Evolutionary conservation across 352 stramenopile species (phyloP).

Genomic region (Chrysophaeum taylorii): DNA sequence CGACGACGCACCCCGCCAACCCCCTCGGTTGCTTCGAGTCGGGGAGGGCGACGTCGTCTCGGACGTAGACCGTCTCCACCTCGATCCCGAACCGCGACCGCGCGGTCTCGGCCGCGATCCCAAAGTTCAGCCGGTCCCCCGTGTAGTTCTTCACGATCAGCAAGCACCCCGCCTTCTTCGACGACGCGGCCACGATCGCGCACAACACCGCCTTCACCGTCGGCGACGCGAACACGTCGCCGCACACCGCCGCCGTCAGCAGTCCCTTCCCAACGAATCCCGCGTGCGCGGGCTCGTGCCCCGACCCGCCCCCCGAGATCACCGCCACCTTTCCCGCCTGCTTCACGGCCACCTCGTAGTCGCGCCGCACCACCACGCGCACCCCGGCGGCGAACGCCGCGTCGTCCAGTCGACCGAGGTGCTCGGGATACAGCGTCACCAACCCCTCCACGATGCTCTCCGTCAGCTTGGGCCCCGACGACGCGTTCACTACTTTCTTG

Average conservation of each 20-base stretch:
- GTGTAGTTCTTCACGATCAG: slow-evolving; percentile 99
- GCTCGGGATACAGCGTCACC: slow-evolving; percentile 47
- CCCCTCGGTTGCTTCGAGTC: slow-evolving; percentile 78
- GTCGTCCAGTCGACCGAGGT: slow-evolving; percentile 38
- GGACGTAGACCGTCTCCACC: slow-evolving; percentile 86
- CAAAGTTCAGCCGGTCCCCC: slow-evolving; percentile 96
- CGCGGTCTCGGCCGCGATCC: slow-evolving; percentile 86
- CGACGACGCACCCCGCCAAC: slow-evolving; percentile 85
- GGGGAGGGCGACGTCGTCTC: slow-evolving; percentile 75
- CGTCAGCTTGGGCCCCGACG: slow-evolving; percentile 31
- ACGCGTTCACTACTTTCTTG: slow-evolving; percentile 55
- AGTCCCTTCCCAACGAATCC: slow-evolving; percentile 90
- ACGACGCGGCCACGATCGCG: slow-evolving; percentile 74
- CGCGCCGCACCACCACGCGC: slow-evolving; percentile 21
- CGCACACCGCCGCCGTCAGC: slow-evolving; percentile 88
- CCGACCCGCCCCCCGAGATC: slow-evolving; percentile 62
- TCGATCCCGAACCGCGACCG: slow-evolving; percentile 64
- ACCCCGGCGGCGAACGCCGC: slow-evolving; percentile 18
- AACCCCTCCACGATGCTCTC: slow-evolving; percentile 47
- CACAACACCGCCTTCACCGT: slow-evolving; percentile 79
- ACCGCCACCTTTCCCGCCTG: slow-evolving; percentile 36
- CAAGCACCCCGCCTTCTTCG: slow-evolving; percentile 62
- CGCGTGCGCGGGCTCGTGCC: slow-evolving; percentile 89
- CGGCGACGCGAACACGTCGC: slow-evolving; percentile 89
- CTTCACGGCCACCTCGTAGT: slow-evolving; percentile 19